Conservation (phyloP, 176 grass and related monocot genomes). For the Panicum miliaceum region DNA sequence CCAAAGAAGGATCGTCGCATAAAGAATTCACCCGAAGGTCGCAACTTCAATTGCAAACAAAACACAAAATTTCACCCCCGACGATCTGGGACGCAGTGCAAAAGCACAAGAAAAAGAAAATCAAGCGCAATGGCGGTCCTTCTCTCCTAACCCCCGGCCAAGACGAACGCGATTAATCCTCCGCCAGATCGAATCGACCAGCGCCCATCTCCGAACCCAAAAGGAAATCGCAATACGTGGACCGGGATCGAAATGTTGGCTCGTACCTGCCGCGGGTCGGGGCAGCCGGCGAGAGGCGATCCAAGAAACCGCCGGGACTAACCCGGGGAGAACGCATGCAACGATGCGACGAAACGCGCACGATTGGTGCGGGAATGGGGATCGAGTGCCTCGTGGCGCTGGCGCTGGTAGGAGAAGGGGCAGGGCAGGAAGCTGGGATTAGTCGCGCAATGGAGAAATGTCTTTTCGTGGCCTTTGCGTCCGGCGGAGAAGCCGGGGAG, state of each 20-base stretch:
- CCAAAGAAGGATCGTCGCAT: neutral
- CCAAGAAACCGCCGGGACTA: conserved; percentile 16
- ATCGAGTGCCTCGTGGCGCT: neutral
- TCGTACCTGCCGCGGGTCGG: conserved; percentile 1
- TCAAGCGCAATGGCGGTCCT: neutral
- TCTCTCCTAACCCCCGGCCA: neutral
- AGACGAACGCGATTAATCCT: neutral
- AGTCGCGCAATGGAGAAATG: conserved; percentile 3
- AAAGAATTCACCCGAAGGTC: neutral
- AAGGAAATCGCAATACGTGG: neutral
- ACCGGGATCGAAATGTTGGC: neutral
- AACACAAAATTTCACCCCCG: neutral
- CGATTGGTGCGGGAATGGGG: neutral
- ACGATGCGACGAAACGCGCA: neutral
- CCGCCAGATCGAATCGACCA: neutral
- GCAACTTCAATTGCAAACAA: neutral
- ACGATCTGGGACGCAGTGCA: neutral
- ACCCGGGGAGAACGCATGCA: neutral
- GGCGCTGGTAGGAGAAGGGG: neutral
- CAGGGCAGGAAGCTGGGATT: neutral
- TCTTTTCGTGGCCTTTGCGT: conserved; percentile 6
- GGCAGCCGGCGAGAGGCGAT: conserved; percentile 15
- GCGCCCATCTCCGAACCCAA: too few species aligned
- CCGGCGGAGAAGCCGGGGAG: conserved; percentile 41
- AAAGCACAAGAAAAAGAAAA: neutral